Evolutionary conservation across 805 yeast genomes (phyloP).

Genomic region (Starmerella apis): DNA sequence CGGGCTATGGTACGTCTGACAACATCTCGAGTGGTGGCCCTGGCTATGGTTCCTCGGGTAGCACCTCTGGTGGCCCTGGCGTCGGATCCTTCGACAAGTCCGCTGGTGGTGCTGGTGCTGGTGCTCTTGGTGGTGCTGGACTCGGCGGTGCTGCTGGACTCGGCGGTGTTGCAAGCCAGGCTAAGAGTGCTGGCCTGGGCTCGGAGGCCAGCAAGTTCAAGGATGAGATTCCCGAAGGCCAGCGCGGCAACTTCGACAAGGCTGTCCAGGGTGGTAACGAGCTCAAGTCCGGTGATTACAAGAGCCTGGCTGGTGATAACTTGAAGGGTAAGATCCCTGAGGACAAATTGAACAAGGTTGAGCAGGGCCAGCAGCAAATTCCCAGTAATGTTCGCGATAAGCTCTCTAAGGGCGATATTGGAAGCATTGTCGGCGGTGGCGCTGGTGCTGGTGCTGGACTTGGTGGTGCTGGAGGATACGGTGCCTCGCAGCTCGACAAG

Average conservation of each 20-base stretch:
- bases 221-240: slow-evolving; percentile 5
- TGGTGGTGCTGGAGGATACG: slow-evolving; percentile 7
- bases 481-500: slow-evolving; percentile 1
- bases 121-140: slow-evolving; percentile 11
- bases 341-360: background rate
- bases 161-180: slow-evolving; percentile 12
- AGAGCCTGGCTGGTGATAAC: slow-evolving; percentile 1
- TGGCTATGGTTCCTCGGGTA: slow-evolving; percentile 1
- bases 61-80: background rate
- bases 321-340: background rate
- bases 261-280: background rate
- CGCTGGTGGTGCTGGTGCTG: slow-evolving; percentile 17
- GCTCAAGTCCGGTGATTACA: background rate
- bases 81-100: slow-evolving; percentile 15
- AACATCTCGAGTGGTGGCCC: background rate
- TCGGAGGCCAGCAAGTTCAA: slow-evolving; percentile 6
- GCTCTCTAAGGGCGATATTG: slow-evolving; percentile 15
- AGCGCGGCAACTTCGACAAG: slow-evolving; percentile 12
- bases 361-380: slow-evolving; percentile 4
- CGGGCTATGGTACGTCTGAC: background rate
- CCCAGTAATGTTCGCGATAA: slow-evolving; percentile 7
- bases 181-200: background rate
- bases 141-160: slow-evolving; percentile 15
- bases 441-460: slow-evolving; percentile 14
- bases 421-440: slow-evolving; percentile 15